phyloP scores from a whole-genome alignment of 2,329 filamentous ascomycete species.

The Alternaria ethzedia region DNA sequence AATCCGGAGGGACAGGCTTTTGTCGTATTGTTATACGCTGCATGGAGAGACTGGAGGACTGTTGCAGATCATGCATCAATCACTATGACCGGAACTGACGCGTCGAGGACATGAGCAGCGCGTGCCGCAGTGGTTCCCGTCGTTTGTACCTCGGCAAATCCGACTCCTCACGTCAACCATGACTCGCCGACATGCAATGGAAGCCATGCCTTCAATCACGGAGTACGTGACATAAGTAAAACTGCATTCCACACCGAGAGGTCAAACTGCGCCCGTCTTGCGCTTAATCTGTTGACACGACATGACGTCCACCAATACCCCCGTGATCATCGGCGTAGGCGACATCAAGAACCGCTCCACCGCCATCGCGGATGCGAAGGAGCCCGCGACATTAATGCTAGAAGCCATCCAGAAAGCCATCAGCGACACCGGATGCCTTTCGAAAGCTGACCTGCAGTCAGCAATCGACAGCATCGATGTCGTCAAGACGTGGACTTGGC shows the following conservation, averaged over 20 bases:
- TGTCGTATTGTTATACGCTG: slow-evolving; percentile 52
- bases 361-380: slow-evolving; percentile 59
- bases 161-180: slow-evolving; percentile 9
- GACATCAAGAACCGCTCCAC: slow-evolving; percentile 66
- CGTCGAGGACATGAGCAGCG: not conserved
- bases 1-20: slow-evolving; percentile 55
- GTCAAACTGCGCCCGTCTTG: not conserved
- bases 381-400: slow-evolving; percentile 66
- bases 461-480: slow-evolving; percentile 65
- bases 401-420: slow-evolving; percentile 62
- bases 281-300: not conserved
- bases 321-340: slow-evolving; percentile 68
- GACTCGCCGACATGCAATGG: slow-evolving; percentile 5
- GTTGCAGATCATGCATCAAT: not conserved
- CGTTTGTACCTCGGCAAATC: slow-evolving; percentile 12
- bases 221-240: not conserved
- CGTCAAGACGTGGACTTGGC: slow-evolving; percentile 71
- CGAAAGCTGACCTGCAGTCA: slow-evolving; percentile 47
- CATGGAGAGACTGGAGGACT: slow-evolving; percentile 49
- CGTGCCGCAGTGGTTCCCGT: not conserved
- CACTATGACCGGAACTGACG: not conserved
- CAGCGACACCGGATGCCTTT: slow-evolving; percentile 54
- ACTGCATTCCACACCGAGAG: not conserved
- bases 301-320: slow-evolving; percentile 29
- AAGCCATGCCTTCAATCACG: not conserved